These are phyloP conservation scores for Globisporangium nodosum DNA, from an alignment of 352 stramenopile genomes.

Conservation along the genomic window DNA sequence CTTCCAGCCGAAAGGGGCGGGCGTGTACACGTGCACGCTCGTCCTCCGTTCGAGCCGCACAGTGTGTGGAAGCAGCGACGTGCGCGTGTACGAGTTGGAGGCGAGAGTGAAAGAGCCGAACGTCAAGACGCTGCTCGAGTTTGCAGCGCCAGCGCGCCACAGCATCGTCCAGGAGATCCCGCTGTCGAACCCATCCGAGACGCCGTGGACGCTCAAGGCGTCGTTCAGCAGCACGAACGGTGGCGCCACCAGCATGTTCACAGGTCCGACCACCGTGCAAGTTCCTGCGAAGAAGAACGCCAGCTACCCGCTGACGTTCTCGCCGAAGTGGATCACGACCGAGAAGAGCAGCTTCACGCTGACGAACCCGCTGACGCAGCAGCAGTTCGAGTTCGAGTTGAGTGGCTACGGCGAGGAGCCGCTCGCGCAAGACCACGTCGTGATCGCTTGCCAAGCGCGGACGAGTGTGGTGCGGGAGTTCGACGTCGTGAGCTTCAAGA, in stretches of 20 bases:
- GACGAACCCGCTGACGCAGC: constrained; percentile 74
- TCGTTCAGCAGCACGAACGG: constrained; percentile 30
- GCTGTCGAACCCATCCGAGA: constrained; percentile 82
- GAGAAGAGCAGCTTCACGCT: constrained; percentile 74
- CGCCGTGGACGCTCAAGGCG: constrained; percentile 78
- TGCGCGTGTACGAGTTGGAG: constrained; percentile 81
- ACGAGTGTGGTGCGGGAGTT: constrained; percentile 81
- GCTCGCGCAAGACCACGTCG: constrained; percentile 86
- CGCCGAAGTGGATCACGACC: constrained; percentile 66
- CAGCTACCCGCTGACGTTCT: constrained; percentile 81
- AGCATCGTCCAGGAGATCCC: constrained; percentile 90
- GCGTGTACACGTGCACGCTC: constrained; percentile 66
- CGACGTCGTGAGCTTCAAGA: constrained; percentile 53
- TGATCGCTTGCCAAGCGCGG: constrained; percentile 80
- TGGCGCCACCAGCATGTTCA: constrained; percentile 48
- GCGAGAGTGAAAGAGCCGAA: constrained; percentile 83
- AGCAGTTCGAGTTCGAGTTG: constrained; percentile 89
- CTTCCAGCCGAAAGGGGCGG: constrained; percentile 70
- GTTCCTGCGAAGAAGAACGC: constrained; percentile 68
- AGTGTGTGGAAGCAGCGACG: constrained; percentile 58
- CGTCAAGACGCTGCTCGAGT: constrained; percentile 85
- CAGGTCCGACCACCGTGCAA: constrained; percentile 49
- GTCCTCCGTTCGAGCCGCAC: constrained; percentile 55
- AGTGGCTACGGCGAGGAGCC: constrained; percentile 85
- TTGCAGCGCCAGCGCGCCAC: constrained; percentile 81